A percentile compares a stretch with the other conserved stretches of the same genome.
Conservation (phyloP, 805 yeast species). For the Candida pseudoglaebosa region DNA sequence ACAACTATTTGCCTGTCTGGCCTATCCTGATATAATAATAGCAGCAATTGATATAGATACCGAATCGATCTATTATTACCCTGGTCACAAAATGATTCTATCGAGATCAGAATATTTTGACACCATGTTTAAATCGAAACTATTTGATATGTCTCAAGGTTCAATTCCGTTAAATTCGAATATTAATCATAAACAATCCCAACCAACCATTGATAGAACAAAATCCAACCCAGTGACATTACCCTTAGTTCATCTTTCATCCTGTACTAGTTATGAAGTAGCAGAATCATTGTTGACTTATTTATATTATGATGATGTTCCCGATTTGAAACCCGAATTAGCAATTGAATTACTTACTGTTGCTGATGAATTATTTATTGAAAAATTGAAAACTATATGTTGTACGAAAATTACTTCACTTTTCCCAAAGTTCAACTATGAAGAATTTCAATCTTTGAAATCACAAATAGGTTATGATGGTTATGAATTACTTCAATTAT, state of each 20-base stretch:
- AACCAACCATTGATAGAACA: slow-evolving; percentile 15
- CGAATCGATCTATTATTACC: slow-evolving; percentile 42
- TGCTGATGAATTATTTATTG: slow-evolving; percentile 59
- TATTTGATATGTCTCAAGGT: slow-evolving; percentile 16
- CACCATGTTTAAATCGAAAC: slow-evolving; percentile 53
- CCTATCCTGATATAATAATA: slow-evolving; percentile 47
- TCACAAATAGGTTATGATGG: slow-evolving; percentile 33
- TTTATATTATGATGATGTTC: slow-evolving; percentile 57
- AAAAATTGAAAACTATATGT: slow-evolving; percentile 62
- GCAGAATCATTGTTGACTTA: slow-evolving; percentile 51
- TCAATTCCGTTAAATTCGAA: slow-evolving; percentile 14
- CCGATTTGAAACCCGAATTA: slow-evolving; percentile 41
- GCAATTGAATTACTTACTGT: slow-evolving; percentile 55
- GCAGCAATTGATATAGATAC: slow-evolving; percentile 26
- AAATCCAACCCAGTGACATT: slow-evolving; percentile 9
- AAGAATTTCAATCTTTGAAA: slow-evolving; percentile 16
- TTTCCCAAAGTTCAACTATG: slow-evolving; percentile 16
- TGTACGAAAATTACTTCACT: slow-evolving; percentile 44
- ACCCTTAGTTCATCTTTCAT: slow-evolving; percentile 29
- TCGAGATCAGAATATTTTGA: slow-evolving; percentile 61
- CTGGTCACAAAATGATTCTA: slow-evolving; percentile 61
- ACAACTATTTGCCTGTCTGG: slow-evolving; percentile 17
- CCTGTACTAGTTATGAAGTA: slow-evolving; percentile 20
- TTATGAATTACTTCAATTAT: slow-evolving; percentile 56
- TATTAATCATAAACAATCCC: not conserved